Evolutionary conservation across 2,329 filamentous ascomycete genomes (phyloP), one percentile per base, ranked within the genome.

Genomic region (Bipolaris victoriae): DNA sequence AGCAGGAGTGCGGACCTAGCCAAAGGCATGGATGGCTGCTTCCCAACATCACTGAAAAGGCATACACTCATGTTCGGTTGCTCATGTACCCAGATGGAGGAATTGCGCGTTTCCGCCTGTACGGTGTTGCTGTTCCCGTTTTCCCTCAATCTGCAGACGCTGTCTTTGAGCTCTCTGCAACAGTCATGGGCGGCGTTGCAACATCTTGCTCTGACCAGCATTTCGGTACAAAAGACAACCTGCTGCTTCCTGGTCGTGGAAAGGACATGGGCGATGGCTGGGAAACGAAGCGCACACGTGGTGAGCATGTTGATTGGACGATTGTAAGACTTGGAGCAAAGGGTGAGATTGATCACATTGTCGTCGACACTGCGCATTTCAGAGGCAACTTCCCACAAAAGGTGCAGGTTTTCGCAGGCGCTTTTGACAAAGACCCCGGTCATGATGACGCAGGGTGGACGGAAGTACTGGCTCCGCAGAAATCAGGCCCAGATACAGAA

Each of bases 201-300:
- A 80, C 91, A 7, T 83, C 85, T 1, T 93, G 90, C 80, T 91
- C 87, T 59, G 90, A 95, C 76, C 88, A 95, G 78, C 91, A 95
- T 77, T 96, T 93, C 69, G 90, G 91, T 58, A 90, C 87, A 36
- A 92, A 90, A 74, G 87, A 90, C 72, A 93, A 94, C 77, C 80
- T 94, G 33, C 83, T 93, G n/a, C 81, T 93, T 3, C 90, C 90
- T 0, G 90, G 90, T 2, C 83, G 90, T 24, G 90, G 90, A 40
- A 87, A 88, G 74, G 90, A 95, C 77, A 95, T 95, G 91, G 89
- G 90, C 49, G 91, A 94, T 73, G 91, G 91, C 7, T 95, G 91
- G 91, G 91, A 95, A 78, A 95, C 91, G 54, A 86, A 88, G 64
- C 84, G 91, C 52, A 91, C 89, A 35, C 81, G 91, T 48, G 86